A percentile compares a stretch with the other conserved stretches of the same genome.
Conservation (phyloP, 1,284 basidiomycete genomes). For the Phellinidium pouzarii region DNA sequence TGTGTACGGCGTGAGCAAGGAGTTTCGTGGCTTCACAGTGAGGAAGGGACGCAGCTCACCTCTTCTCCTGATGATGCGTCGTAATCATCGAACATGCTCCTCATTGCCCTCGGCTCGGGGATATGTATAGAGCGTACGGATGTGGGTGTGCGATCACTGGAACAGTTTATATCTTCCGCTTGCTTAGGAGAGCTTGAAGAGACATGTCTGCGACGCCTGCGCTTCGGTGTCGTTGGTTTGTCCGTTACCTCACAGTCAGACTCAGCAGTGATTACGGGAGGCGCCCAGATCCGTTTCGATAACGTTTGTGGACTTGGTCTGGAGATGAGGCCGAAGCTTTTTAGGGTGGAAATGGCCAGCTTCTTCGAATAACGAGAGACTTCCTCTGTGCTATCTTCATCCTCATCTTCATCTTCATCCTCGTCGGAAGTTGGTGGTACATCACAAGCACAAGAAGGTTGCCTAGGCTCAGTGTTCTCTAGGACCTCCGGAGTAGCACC, state of each 20-base stretch:
- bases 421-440: slow-evolving; percentile 7
- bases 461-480: background rate
- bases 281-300: slow-evolving; percentile 17
- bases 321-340: slow-evolving; percentile 13
- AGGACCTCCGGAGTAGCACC: slow-evolving; percentile 10
- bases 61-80: slow-evolving; percentile 17
- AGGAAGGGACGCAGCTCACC: background rate
- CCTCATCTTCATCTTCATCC: slow-evolving; percentile 5
- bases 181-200: background rate
- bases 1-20: background rate
- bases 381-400: background rate
- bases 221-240: slow-evolving; percentile 1
- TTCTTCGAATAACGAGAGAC: background rate
- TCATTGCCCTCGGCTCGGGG: slow-evolving; percentile 5
- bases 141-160: slow-evolving; percentile 3
- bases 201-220: background rate
- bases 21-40: too few species aligned
- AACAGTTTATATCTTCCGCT: background rate
- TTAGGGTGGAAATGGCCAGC: slow-evolving; percentile 5
- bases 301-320: slow-evolving; percentile 15
- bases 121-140: slow-evolving; percentile 3
- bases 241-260: slow-evolving; percentile 6
- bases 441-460: background rate
- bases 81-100: slow-evolving; percentile 14
- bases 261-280: slow-evolving; percentile 9